Base-by-base conservation (phyloP, 78 protist species). In the Isochrysis galbana region DNA sequence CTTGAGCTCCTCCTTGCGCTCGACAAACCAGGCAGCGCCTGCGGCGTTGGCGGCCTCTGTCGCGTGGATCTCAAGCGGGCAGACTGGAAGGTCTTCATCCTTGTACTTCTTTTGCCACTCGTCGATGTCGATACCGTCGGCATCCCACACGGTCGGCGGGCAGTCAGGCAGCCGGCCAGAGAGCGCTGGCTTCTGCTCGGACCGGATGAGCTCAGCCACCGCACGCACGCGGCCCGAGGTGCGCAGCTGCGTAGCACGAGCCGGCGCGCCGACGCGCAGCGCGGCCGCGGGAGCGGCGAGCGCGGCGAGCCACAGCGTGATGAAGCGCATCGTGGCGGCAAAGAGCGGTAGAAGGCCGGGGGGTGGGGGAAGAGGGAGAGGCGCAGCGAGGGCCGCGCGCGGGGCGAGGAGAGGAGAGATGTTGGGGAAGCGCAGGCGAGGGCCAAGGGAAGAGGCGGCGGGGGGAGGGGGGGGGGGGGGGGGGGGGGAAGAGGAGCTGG, bases 131-230 rank as follows among this genome's bases (percentile, higher is more conserved):
- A 88, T 38, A 4, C 7, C 45, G 29, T 88, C 82, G 10, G 38
- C 11, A 44, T 61, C 11, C 91, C 91, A 88, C 19, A 23, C 42
- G 21, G 91, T 88, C n/a, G 55, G 0, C 17, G 91, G 91, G 82
- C 91, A 88, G 82, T 88, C 91, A 32, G 91, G 91, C 83, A 88
- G 91, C 91, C 10, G 61, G 54, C 25, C 38, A n/a, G 38, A n/a
- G 25, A 80, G 32, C 47, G 38, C 29, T 2, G 47, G 39, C 88
- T 2, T 5, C 34, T 36, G 2, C 45, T 29, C 41, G 19, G 80
- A 19, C 39, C 21, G 3, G 45, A 70, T 1, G 41, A 70, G 80
- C 36, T 70, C 80, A 2, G 80, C 80, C 45, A 70, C 61, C 29
- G 61, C 61, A 7, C 61, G 61, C 29, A 51, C 61, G 61, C 61